A percentile compares a stretch with the other conserved stretches of the same genome.
phyloP scores from a whole-genome alignment of 78 protist genomes.

The Dictyostelium purpureum region DNA sequence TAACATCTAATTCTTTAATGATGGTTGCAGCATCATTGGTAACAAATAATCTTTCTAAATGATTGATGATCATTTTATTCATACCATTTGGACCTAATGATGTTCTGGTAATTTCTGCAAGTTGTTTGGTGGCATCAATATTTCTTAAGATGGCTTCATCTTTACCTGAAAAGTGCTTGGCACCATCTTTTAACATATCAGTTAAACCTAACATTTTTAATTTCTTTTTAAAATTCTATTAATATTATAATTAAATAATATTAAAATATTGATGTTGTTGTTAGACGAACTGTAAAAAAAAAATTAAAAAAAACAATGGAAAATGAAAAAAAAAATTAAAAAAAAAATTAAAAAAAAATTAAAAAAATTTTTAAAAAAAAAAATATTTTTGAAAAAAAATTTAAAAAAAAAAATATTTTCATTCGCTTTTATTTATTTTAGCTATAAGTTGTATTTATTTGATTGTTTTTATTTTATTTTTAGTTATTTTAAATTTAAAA shows the following conservation, averaged over 20 bases:
- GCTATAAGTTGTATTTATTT: no score
- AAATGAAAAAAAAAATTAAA: not conserved
- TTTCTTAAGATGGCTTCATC: slow-evolving; percentile 97
- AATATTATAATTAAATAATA: no score
- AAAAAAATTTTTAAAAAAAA: not conserved
- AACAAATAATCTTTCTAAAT: slow-evolving; percentile 97
- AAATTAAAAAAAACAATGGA: not conserved
- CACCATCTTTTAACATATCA: slow-evolving; percentile 87
- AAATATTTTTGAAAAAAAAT: not conserved
- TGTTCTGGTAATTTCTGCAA: slow-evolving; percentile 93
- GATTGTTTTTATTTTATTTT: not conserved
- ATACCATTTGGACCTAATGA: slow-evolving; percentile 99
- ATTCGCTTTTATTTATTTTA: no score
- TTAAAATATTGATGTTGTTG: no score
- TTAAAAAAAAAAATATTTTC: not conserved
- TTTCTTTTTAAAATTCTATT: no score
- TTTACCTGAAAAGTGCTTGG: slow-evolving; percentile 87
- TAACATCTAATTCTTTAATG: slow-evolving; percentile 95
- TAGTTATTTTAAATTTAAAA: not conserved
- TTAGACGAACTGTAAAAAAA: not conserved
- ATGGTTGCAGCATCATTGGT: slow-evolving; percentile 99
- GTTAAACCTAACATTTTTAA: slow-evolving; percentile 56
- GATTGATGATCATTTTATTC: slow-evolving; percentile 99
- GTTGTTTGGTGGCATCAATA: slow-evolving; percentile 96
- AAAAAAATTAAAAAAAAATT: not conserved